phyloP scores from a whole-genome alignment of 805 yeast species.

The Candida andamanensis region DNA sequence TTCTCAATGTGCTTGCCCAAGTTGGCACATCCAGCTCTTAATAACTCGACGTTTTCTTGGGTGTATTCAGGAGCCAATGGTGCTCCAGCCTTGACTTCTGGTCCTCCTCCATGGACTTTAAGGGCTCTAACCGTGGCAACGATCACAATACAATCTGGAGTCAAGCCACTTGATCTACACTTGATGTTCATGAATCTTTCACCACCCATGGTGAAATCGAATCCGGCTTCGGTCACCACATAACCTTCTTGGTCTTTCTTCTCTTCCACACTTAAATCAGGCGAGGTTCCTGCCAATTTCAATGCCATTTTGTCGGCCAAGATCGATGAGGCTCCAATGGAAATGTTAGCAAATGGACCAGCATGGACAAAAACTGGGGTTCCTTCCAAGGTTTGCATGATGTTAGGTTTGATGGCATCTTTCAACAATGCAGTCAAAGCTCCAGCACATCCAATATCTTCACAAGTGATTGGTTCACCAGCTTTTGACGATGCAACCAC shows the following conservation, averaged over 20 bases:
- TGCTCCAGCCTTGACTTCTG: slow-evolving; percentile 83
- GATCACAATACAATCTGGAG: slow-evolving; percentile 72
- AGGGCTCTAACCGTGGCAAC: slow-evolving; percentile 84
- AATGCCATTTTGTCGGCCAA: slow-evolving; percentile 79
- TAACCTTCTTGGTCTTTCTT: slow-evolving; percentile 57
- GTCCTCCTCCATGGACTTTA: slow-evolving; percentile 86
- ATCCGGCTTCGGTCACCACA: slow-evolving; percentile 85
- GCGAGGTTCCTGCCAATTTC: slow-evolving; percentile 65
- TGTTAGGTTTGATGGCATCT: slow-evolving; percentile 79
- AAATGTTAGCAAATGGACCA: slow-evolving; percentile 84
- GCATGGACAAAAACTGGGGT: slow-evolving; percentile 86
- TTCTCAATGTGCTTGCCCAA: slow-evolving; percentile 72
- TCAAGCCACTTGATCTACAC: slow-evolving; percentile 74
- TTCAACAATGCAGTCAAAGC: slow-evolving; percentile 76
- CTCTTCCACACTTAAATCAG: slow-evolving; percentile 38
- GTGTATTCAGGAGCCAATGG: slow-evolving; percentile 69
- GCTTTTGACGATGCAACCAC: slow-evolving; percentile 65
- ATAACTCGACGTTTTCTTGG: slow-evolving; percentile 65
- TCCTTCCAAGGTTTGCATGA: slow-evolving; percentile 86
- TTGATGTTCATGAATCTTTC: slow-evolving; percentile 80
- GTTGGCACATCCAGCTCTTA: slow-evolving; percentile 66
- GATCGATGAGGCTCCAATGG: slow-evolving; percentile 82
- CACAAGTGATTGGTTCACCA: slow-evolving; percentile 75
- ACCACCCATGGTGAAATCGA: slow-evolving; percentile 91
- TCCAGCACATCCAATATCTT: slow-evolving; percentile 83